Evolutionary conservation across 2,329 filamentous ascomycete species (phyloP).

Genomic region (Ascochyta viciae-villosae): DNA sequence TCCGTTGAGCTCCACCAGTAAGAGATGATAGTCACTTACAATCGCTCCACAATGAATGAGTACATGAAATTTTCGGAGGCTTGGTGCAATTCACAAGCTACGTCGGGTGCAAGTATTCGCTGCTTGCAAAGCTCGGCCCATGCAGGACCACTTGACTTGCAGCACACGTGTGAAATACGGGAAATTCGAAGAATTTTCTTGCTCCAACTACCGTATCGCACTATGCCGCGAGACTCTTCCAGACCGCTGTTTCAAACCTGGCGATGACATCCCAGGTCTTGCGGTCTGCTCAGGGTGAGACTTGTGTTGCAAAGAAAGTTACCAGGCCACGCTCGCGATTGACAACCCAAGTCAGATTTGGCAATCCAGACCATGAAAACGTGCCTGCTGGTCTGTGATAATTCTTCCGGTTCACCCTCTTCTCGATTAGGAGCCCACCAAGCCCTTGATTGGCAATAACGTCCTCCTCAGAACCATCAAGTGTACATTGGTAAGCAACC

Average conservation of each 20-base stretch:
- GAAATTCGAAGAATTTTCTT: no score
- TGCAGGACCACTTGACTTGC: neutral
- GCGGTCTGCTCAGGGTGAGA: conserved; percentile 30
- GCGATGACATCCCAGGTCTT: conserved; percentile 21
- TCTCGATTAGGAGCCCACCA: conserved; percentile 13
- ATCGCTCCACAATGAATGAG: neutral
- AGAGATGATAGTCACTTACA: neutral
- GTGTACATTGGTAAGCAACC: conserved; percentile 3
- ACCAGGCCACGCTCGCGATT: conserved; percentile 33
- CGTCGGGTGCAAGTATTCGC: neutral
- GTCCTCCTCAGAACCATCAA: conserved; percentile 22
- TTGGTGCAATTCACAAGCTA: neutral
- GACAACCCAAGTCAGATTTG: conserved; percentile 31
- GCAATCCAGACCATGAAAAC: conserved; percentile 32
- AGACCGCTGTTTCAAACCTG: conserved; percentile 34
- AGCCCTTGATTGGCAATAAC: conserved; percentile 25
- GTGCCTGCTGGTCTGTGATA: conserved; percentile 32
- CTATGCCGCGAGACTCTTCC: conserved; percentile 20
- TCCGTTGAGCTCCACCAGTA: conserved; percentile 2
- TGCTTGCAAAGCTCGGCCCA: neutral
- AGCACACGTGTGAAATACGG: neutral
- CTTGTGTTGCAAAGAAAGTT: conserved; percentile 32
- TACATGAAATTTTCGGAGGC: neutral
- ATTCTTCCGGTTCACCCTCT: neutral
- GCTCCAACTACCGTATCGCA: neutral